Conservation (phyloP, 2,329 filamentous ascomycete species). For the Tolypocladium sp. region DNA sequence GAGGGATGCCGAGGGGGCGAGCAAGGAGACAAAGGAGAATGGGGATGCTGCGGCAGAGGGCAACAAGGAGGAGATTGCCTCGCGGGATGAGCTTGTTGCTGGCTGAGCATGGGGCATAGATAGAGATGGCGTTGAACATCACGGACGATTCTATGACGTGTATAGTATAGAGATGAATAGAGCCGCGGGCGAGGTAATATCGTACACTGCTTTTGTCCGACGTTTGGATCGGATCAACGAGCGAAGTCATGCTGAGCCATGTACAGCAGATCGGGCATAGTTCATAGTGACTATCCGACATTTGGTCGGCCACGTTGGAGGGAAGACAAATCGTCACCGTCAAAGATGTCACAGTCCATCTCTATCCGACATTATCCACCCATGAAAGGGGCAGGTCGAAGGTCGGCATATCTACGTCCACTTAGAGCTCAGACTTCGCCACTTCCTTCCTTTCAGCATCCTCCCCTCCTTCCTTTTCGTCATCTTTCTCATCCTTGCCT, state of each 20-base stretch:
- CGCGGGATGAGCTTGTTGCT: conserved; percentile 7
- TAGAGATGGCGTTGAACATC: not conserved
- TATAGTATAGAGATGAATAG: not conserved
- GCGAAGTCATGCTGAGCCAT: not conserved
- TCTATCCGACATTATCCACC: too few species aligned
- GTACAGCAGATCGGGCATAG: too few species aligned
- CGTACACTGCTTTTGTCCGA: not conserved
- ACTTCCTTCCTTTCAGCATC: too few species aligned
- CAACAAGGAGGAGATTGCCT: conserved; percentile 6
- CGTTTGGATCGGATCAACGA: not conserved
- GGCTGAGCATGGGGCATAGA: conserved; percentile 1
- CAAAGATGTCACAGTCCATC: too few species aligned
- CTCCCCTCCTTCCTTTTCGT: too few species aligned
- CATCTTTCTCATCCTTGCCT: too few species aligned
- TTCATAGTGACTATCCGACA: too few species aligned
- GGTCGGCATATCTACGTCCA: too few species aligned
- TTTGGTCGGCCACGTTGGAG: too few species aligned
- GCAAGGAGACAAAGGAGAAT: not conserved
- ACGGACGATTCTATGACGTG: not conserved
- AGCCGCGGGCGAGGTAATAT: not conserved
- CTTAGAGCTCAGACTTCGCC: too few species aligned
- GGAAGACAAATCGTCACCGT: too few species aligned
- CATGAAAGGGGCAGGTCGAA: not conserved
- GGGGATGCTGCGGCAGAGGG: not conserved
- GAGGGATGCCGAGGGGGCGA: not conserved